Conservation (phyloP, 768 basidiomycete species). For the Kockovaella imperatae region DNA sequence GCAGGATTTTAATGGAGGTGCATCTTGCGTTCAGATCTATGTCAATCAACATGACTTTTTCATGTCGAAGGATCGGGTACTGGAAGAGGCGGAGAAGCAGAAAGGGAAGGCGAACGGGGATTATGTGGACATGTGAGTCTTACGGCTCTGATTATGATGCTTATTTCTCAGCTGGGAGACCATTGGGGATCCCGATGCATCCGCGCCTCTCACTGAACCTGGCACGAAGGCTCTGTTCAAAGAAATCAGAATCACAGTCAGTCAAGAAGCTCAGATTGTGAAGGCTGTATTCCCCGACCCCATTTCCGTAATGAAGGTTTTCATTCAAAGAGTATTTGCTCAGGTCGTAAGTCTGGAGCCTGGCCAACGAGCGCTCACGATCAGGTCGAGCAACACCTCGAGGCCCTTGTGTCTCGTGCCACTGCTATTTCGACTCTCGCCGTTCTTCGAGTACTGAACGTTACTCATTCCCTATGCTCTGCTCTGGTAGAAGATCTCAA, state of each 20-base stretch:
- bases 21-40: constrained; percentile 94
- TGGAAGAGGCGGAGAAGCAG: constrained; percentile 53
- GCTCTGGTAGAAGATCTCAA: constrained; percentile 83
- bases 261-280: constrained; percentile 93
- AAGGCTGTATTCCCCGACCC: constrained; percentile 98
- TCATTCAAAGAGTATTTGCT: constrained; percentile 92
- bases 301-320: constrained; percentile 92
- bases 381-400: constrained; percentile 95
- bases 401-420: constrained; percentile 71
- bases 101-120: constrained; percentile 12
- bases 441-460: constrained; percentile 80
- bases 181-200: constrained; percentile 69
- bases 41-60: constrained; percentile 99
- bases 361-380: not conserved
- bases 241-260: constrained; percentile 84
- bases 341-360: constrained; percentile 64
- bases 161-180: constrained; percentile 60
- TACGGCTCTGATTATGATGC: not conserved
- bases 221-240: constrained; percentile 70
- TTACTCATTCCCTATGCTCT: constrained; percentile 73
- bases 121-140: constrained; percentile 19
- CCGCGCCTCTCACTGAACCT: constrained; percentile 67
- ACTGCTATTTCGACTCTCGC: constrained; percentile 73
- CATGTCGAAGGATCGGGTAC: constrained; percentile 69
- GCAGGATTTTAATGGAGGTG: constrained; percentile 93